Base-by-base conservation (phyloP, 106 monocot genomes). In the Posidonia australis region DNA sequence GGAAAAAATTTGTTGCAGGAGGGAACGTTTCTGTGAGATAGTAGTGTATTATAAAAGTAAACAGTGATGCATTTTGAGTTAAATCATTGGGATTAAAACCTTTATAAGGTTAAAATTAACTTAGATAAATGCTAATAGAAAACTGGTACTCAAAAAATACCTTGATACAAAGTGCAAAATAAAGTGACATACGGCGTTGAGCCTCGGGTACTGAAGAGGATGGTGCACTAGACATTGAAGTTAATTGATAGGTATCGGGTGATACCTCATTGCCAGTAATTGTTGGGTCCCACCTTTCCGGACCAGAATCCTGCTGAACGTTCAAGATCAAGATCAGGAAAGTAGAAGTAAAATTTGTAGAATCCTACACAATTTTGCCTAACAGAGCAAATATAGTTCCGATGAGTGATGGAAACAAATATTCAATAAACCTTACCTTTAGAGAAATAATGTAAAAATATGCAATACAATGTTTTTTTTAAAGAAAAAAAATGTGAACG, bases 131-230 rank as follows among this genome's bases (percentile, higher is more conserved):
- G 3, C 10, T 36, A 18, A 41, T 60, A 60, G 28, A 3, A 54
- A 21, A 32, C 12, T 58, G 26, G 28, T 0, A 58, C 13, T 59
- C 36, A 49, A 56, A 36, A 26, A 22, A 63, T 76, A 89, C 88
- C 88, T 89, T 89, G 36, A 86, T 96, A 62, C 94, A 96, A 71
- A 96, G 78, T 61, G 94, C 94, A 82, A 96, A 96, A 70, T 90
- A 87, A 48, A 96, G 86, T 65, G 94, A 86, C 76, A 84, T 86
- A 57, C 78, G 73, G 24, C 80, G 74, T 74, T 96, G 89, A 27
- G 82, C 84, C 53, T 86, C 94, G 36, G 72, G 65, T 63, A 87
- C 28, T 61, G 72, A 70, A 72, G 74, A 77, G 1, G 76, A 56
- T 47, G 61, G 17, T 53, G 62, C 19, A 74, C 7, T 63, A 60